Evolutionary conservation across 148 eudicot genomes (phyloP), one percentile per base, ranked within the genome.

Genomic region (Fagopyrum esculentum): DNA sequence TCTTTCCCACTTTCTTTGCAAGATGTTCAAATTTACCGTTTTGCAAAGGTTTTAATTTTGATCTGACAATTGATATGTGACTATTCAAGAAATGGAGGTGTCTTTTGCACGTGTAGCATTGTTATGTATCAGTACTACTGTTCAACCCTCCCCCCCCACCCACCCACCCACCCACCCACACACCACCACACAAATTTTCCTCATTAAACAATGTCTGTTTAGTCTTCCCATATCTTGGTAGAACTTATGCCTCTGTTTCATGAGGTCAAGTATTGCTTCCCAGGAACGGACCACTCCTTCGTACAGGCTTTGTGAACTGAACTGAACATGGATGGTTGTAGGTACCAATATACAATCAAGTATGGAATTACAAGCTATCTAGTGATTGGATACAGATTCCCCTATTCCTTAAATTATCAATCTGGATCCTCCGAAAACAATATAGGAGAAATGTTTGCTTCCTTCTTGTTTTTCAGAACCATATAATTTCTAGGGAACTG

Each of bases 1-100:
- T 80, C 69, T 66, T 75, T 51, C 4, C 16, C 49, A 10, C 66
- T 66, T 71, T n/a, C 74, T 66, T 71, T 48, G 17, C 47, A 56
- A 60, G 70, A 61, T 61, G 8, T 61, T 61, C 44, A 13, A 29
- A 29, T 61, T 61, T 43, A 26, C 68, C 9, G 43, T 13, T 2
- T 26, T 61, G 68, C 16, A 57, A 5, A 26, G 68, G 30, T 61
- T 2, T 61, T 61, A 26, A 29, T 61, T 43, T 9, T 15, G 6
- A 66, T 13, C 19, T 40, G 12, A 35, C n/a, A 6, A 44, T 63
- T 56, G 61, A 56, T 56, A 4, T 56, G 6, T 56, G 30, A 64
- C 46, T 64, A 64, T 64, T 29, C 45, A 6, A 64, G 46, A 64
- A 64, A 40, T 30, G 29, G 12, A n/a, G 45, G 19, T 40, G 17